Evolutionary conservation across 2,329 filamentous ascomycete species (phyloP).

Genomic region (Venturia asperata): DNA sequence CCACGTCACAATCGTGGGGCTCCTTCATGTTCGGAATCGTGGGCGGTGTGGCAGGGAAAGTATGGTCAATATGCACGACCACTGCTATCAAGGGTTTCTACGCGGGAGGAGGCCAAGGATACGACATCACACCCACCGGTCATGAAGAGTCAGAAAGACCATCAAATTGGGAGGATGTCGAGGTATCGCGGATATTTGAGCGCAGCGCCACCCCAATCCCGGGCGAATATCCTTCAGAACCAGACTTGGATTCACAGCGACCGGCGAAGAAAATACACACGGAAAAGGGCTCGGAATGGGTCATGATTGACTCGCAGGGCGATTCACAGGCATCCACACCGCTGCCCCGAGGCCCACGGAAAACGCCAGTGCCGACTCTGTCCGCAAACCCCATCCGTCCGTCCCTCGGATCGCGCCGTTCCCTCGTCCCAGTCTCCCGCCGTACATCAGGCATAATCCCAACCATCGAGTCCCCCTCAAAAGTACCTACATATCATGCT

Average conservation of each 20-base stretch:
- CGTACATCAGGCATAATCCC: constrained; percentile 27
- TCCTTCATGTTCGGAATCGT: constrained; percentile 55
- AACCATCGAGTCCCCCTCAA: not conserved
- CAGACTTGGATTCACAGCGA: constrained; percentile 40
- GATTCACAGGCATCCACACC: not conserved
- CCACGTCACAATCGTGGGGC: constrained; percentile 44
- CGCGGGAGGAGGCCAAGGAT: constrained; percentile 72
- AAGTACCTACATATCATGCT: not conserved
- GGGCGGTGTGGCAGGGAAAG: constrained; percentile 63
- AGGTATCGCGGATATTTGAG: constrained; percentile 24
- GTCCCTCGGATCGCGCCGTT: constrained; percentile 26
- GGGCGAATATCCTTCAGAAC: constrained; percentile 47
- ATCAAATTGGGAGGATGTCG: constrained; percentile 27
- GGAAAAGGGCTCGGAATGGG: constrained; percentile 41
- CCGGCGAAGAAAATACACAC: constrained; percentile 43
- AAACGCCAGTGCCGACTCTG: constrained; percentile 26
- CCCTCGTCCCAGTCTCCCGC: constrained; percentile 40
- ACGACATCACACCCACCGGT: constrained; percentile 42
- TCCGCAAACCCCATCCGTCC: constrained; percentile 30
- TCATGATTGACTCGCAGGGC: constrained; percentile 23
- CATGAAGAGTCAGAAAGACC: constrained; percentile 20
- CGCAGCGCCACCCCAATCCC: constrained; percentile 42
- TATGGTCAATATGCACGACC: constrained; percentile 73
- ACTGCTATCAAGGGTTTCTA: constrained; percentile 74
- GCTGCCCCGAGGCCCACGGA: not conserved